Conservation (phyloP, 768 basidiomycete genomes). For the Sporobolomyces phaffii region DNA sequence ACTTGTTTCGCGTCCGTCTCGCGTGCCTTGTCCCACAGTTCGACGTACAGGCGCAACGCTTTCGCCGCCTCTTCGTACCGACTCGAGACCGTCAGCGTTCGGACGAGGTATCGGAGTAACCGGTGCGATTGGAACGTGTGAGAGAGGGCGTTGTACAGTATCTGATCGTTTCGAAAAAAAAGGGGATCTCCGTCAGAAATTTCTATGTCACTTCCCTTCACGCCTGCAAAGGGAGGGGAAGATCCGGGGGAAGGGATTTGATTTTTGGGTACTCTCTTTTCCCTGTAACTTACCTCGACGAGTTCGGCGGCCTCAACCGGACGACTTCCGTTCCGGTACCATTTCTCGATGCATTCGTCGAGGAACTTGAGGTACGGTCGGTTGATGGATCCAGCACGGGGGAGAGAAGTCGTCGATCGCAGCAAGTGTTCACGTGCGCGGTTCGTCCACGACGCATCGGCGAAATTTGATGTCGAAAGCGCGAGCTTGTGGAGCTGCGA, state of each 20-base stretch:
- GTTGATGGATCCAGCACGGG: constrained; percentile 36
- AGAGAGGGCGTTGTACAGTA: constrained; percentile 89
- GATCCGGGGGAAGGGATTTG: background rate
- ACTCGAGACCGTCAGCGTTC: constrained; percentile 57
- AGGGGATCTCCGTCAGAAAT: no score
- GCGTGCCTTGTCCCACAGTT: constrained; percentile 74
- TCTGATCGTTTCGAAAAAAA: constrained; percentile 51
- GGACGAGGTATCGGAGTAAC: constrained; percentile 75
- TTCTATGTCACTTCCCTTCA: no score
- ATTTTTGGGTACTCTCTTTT: no score
- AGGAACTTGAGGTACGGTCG: constrained; percentile 23
- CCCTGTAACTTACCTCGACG: constrained; percentile 32
- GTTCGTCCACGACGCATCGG: background rate
- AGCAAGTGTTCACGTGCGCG: constrained; percentile 16
- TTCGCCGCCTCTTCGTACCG: constrained; percentile 62
- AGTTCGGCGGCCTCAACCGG: background rate
- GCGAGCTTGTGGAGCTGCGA: constrained; percentile 6
- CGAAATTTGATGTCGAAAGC: background rate
- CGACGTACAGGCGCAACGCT: constrained; percentile 71
- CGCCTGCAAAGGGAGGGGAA: background rate
- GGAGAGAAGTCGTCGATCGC: constrained; percentile 10
- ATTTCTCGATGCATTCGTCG: constrained; percentile 28
- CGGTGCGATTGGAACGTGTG: constrained; percentile 88
- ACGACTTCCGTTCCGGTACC: constrained; percentile 1
- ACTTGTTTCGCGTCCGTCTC: constrained; percentile 54